phyloP scores from a whole-genome alignment of 768 basidiomycete species.

The Symmetrospora coprosmae region DNA sequence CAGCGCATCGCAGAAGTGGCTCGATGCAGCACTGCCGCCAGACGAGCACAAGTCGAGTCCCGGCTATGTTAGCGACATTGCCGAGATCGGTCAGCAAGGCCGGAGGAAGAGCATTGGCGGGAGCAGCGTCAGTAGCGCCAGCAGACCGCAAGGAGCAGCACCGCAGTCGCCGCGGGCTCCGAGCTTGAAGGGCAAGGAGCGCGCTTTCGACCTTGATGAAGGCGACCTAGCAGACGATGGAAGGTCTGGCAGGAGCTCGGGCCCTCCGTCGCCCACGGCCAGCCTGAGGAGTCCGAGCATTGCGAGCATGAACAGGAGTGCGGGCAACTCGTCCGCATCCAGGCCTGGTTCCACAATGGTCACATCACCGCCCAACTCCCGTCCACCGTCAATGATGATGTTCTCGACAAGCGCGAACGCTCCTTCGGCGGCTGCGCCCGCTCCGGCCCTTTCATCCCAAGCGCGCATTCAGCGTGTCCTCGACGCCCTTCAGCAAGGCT shows the following conservation, averaged over 20 bases:
- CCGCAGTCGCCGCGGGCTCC: neutral
- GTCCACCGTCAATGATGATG: too few species aligned
- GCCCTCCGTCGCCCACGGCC: neutral
- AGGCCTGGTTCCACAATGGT: neutral
- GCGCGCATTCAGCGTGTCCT: neutral
- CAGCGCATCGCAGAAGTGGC: neutral
- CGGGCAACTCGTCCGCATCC: neutral
- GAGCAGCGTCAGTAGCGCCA: neutral
- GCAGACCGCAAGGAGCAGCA: neutral
- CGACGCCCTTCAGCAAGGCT: neutral
- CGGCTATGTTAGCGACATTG: too few species aligned
- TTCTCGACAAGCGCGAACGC: too few species aligned
- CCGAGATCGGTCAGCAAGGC: too few species aligned
- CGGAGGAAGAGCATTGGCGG: too few species aligned
- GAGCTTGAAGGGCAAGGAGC: slow-evolving; percentile 16
- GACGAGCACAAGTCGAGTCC: too few species aligned
- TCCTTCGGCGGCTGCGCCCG: neutral
- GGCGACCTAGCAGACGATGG: neutral
- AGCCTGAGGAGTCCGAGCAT: neutral
- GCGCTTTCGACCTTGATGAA: too few species aligned
- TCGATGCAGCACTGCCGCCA: slow-evolving; percentile 7
- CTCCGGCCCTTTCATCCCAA: neutral
- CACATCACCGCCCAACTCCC: too few species aligned
- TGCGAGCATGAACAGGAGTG: neutral
- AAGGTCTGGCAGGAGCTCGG: neutral